Evolutionary conservation across 2,329 filamentous ascomycete species (phyloP), one percentile per base, ranked within the genome.

Genomic region (Aureobasidium namibiae): DNA sequence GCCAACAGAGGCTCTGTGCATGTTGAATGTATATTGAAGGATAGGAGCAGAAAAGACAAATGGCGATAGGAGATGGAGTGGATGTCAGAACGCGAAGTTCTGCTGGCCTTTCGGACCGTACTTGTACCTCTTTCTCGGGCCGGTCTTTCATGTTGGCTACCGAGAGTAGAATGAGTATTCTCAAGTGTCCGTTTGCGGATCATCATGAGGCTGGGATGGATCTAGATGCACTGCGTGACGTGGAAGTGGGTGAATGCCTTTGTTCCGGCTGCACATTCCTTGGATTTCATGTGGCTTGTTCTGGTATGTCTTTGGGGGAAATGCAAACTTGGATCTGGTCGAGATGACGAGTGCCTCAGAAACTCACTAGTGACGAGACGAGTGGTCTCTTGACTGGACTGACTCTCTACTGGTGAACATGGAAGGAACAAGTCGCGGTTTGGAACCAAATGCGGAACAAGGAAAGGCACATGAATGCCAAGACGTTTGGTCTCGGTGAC

Each of bases 1-100:
- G 33, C 67, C 68, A 13, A 70, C 65, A 36, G 45, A 42, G 26
- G 50, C 46, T 48, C 33, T 48, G n/a, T n/a, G 2, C 21, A 48
- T 57, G 54, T 29, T 45, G 31, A 14, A 13, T 23, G n/a, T 11
- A n/a, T 14, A 36, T 23, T 4, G 10, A 11, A 23, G 13, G 21
- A 14, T 42, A 42, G 11, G 2, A 31, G n/a, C 18, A 11, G 21
- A 10, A 29, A 14, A 4, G 18, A 50, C 7, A 29, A n/a, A n/a
- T n/a, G n/a, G 34, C 13, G 38, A 21, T 21, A 23, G 29, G 38
- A 41, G 38, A 18, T 41, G n/a, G 7, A 5, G 18, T 16, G 34
- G 11, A 24, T 33, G 2, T 8, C 16, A 33, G 38, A 5, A 54
- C 10, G 33, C 11, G 24, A 36, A n/a, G 10, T 42, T n/a, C 10